These are phyloP conservation scores for Dendrobium huoshanense DNA, from an alignment of 106 monocot species.

Conservation along the genomic window DNA sequence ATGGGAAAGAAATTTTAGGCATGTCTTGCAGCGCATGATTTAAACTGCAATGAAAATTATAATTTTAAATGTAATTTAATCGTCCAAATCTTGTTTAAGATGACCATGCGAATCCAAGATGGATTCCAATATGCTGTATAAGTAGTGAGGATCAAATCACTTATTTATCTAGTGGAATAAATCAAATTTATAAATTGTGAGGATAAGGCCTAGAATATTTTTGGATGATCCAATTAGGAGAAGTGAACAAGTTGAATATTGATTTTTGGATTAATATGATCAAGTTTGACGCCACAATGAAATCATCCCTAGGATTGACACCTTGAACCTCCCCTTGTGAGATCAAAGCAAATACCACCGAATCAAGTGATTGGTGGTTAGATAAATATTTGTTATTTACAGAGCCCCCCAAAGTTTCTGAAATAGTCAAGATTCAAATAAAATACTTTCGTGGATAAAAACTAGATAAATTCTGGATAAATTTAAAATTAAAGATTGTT, in stretches of 20 bases:
- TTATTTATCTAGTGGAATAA: too few species aligned
- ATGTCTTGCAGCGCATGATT: too few species aligned
- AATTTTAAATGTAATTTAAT: background rate
- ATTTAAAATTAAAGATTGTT: background rate
- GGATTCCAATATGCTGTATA: background rate
- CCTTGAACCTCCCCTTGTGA: background rate
- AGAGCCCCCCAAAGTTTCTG: background rate
- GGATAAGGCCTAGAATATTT: too few species aligned
- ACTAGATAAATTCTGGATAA: background rate
- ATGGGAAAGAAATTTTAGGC: background rate
- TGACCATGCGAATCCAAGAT: background rate
- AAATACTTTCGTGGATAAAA: background rate
- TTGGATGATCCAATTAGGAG: too few species aligned
- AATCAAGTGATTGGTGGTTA: background rate
- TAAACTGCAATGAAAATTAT: background rate
- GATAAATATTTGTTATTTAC: background rate
- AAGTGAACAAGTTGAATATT: too few species aligned
- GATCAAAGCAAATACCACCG: background rate
- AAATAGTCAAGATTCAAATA: background rate
- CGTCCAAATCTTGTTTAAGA: background rate
- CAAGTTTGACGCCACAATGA: background rate
- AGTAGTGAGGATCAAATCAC: too few species aligned
- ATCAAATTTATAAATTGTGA: too few species aligned
- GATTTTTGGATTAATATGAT: too few species aligned
- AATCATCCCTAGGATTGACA: background rate